A percentile compares a stretch with the other conserved stretches of the same genome.
Evolutionary conservation across 2,329 filamentous ascomycete genomes (phyloP).

Genomic region (Aureobasidium mangrovei): DNA sequence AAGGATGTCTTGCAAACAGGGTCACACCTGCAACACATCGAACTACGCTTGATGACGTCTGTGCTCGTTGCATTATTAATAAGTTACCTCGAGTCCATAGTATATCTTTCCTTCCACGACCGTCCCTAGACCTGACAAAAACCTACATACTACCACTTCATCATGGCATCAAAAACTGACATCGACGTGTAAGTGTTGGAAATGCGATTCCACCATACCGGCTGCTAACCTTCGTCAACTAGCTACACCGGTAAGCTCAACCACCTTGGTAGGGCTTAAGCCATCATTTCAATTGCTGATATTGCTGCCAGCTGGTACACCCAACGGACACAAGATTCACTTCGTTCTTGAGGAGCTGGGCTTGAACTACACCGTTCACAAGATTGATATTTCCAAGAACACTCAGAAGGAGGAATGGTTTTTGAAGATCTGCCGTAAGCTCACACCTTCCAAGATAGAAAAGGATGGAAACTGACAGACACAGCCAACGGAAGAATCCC

Average conservation of each 20-base stretch:
- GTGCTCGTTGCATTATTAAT: background rate
- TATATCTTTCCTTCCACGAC: background rate
- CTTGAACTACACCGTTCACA: conserved; percentile 25
- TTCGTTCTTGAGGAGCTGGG: conserved; percentile 27
- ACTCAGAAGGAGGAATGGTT: conserved; percentile 39
- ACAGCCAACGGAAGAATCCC: conserved; percentile 41
- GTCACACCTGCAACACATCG: too few relatives aligned
- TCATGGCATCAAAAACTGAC: conserved; percentile 11
- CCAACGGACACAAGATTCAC: conserved; percentile 28
- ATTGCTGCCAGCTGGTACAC: conserved; percentile 20
- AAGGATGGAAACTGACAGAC: background rate
- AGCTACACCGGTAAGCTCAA: conserved; percentile 24
- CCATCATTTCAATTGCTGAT: too few relatives aligned
- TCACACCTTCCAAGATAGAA: background rate
- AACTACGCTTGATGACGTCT: too few relatives aligned
- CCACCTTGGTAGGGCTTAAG: background rate
- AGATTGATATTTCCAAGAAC: conserved; percentile 37
- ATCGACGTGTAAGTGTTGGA: conserved; percentile 11
- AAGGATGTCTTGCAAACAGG: too few relatives aligned
- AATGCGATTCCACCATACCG: background rate
- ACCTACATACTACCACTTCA: background rate
- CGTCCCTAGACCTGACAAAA: background rate
- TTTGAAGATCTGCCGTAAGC: conserved; percentile 35
- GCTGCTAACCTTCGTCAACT: background rate
- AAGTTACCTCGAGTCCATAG: background rate